Conservation (phyloP, 2,329 filamentous ascomycete genomes). For the Beauveria australis region DNA sequence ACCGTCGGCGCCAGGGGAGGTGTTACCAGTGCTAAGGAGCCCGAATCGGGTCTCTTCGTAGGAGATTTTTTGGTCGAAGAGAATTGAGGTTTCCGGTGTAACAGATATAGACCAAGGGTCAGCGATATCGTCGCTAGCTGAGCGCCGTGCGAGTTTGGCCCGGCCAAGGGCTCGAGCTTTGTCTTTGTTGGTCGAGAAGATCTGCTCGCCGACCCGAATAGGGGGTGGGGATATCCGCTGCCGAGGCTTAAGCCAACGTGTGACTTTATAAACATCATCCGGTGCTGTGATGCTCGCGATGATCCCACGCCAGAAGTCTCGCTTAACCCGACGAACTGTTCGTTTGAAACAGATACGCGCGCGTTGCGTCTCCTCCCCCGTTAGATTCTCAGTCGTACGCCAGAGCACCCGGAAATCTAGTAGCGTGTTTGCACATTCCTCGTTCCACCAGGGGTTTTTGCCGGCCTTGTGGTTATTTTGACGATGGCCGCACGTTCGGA, state of each 20-base stretch:
- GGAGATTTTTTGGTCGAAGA: conserved; percentile 12
- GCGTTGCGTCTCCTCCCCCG: not conserved
- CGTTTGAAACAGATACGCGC: not conserved
- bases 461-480: not conserved
- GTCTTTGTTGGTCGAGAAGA: conserved; percentile 9
- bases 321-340: not conserved
- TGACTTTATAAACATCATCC: not conserved
- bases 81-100: conserved; percentile 8
- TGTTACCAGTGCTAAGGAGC: conserved; percentile 15
- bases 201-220: not conserved
- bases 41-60: conserved; percentile 14
- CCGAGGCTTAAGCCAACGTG: not conserved
- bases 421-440: not conserved
- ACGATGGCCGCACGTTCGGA: not conserved
- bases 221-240: not conserved
- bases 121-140: conserved; percentile 13
- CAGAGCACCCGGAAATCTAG: not conserved
- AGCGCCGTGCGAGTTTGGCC: conserved; percentile 12
- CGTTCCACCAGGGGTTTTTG: conserved; percentile 3
- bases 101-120: conserved; percentile 12
- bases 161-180: conserved; percentile 14
- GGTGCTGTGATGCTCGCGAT: not conserved
- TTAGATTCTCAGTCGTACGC: not conserved
- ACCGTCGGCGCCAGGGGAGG: conserved; percentile 16
- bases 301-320: not conserved